Evolutionary conservation across 2,329 filamentous ascomycete genomes (phyloP).

Genomic region (Cladophialophora yegresii): DNA sequence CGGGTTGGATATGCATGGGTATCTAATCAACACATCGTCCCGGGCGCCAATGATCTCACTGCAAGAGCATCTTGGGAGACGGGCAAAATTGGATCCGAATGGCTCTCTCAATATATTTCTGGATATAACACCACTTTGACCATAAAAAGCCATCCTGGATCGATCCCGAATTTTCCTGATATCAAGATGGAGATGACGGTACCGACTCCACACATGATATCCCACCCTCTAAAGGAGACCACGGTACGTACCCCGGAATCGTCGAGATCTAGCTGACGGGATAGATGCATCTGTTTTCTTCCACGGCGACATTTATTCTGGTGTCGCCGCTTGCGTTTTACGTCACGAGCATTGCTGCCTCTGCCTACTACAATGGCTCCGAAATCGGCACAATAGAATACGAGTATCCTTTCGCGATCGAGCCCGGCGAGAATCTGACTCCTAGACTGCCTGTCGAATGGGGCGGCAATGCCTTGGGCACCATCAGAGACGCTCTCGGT

Average conservation of each 20-base stretch:
- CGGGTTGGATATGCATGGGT: constrained; percentile 71
- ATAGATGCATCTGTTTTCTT: constrained; percentile 76
- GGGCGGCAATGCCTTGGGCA: constrained; percentile 76
- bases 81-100: constrained; percentile 63
- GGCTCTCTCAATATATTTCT: constrained; percentile 84
- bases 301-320: constrained; percentile 80
- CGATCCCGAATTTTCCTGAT: constrained; percentile 71
- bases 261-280: constrained; percentile 23
- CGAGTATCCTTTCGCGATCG: constrained; percentile 71
- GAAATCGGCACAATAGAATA: constrained; percentile 77
- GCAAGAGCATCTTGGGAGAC: constrained; percentile 76
- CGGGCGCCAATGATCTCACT: constrained; percentile 72
- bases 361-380: constrained; percentile 79
- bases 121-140: constrained; percentile 81
- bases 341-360: constrained; percentile 78
- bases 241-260: constrained; percentile 53
- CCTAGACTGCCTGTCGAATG: constrained; percentile 81
- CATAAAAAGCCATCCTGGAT: constrained; percentile 68
- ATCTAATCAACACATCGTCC: constrained; percentile 64
- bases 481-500: constrained; percentile 75
- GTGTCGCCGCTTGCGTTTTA: constrained; percentile 79
- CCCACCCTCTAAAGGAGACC: constrained; percentile 78
- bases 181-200: constrained; percentile 75
- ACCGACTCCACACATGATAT: constrained; percentile 55
- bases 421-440: constrained; percentile 70